Conservation (phyloP, 192 early-diverging fungal genomes). For the Coemansia sp. region DNA sequence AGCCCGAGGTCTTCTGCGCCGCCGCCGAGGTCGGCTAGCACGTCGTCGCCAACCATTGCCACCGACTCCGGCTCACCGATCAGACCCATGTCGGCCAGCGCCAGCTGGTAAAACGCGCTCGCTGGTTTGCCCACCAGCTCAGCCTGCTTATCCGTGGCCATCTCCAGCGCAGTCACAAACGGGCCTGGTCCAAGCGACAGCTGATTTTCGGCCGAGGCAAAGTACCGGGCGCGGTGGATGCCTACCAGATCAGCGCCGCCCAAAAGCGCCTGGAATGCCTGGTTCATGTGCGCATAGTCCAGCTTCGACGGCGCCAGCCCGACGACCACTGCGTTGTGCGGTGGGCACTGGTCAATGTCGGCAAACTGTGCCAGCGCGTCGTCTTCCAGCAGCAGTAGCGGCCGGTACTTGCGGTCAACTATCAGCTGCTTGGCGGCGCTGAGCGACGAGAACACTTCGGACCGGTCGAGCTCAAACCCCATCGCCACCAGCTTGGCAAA, state of each 20-base stretch:
- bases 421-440: constrained; percentile 68
- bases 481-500: constrained; percentile 57
- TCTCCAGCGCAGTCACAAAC: constrained; percentile 82
- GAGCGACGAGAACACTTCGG: constrained; percentile 77
- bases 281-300: constrained; percentile 59
- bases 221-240: constrained; percentile 82
- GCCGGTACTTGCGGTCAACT: constrained; percentile 51
- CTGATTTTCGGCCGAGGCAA: constrained; percentile 53
- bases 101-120: constrained; percentile 70
- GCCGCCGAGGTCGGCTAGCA: constrained; percentile 74
- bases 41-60: constrained; percentile 87
- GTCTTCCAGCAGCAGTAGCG: constrained; percentile 72
- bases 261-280: constrained; percentile 69
- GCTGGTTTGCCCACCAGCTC: constrained; percentile 80
- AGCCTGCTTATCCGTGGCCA: constrained; percentile 61
- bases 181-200: constrained; percentile 84
- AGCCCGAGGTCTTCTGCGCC: constrained; percentile 75
- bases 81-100: constrained; percentile 65
- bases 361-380: constrained; percentile 70
- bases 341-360: constrained; percentile 51
- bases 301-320: constrained; percentile 67
- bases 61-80: constrained; percentile 51
- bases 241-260: constrained; percentile 64
- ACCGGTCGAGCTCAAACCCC: constrained; percentile 61
- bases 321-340: constrained; percentile 74